Evolutionary conservation across 1,139 yeast genomes (phyloP).

Genomic region (Debaryomyces robertsiae): DNA sequence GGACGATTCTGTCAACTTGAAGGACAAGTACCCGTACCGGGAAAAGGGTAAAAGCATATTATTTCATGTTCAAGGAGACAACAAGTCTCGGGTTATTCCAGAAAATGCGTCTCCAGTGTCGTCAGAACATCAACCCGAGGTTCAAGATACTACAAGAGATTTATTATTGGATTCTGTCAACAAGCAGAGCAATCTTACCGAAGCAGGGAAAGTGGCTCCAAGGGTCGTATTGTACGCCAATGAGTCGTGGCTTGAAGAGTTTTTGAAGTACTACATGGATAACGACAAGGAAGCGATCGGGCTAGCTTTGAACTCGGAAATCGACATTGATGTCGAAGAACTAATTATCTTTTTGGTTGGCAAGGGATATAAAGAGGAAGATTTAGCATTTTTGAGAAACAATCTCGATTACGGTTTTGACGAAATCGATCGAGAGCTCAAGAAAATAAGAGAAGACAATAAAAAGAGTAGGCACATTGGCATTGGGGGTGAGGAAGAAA

Average conservation of each 20-base stretch:
- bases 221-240: slow-evolving; percentile 12
- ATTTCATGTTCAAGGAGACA: slow-evolving; percentile 5
- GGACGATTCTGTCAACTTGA: no score
- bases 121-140: background rate
- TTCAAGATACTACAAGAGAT: background rate
- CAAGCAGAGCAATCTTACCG: background rate
- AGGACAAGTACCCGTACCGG: background rate
- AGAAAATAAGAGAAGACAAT: slow-evolving; percentile 27
- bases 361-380: slow-evolving; percentile 32
- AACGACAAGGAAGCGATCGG: background rate
- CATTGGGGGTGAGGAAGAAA: slow-evolving; percentile 37
- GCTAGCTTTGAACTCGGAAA: background rate
- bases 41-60: slow-evolving; percentile 5
- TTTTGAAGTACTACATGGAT: slow-evolving; percentile 14
- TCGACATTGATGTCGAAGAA: slow-evolving; percentile 27
- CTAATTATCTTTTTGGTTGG: slow-evolving; percentile 31
- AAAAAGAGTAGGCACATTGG: slow-evolving; percentile 25
- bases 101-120: background rate
- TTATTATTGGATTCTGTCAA: background rate
- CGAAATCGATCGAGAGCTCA: slow-evolving; percentile 41
- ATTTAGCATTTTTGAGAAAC: slow-evolving; percentile 30
- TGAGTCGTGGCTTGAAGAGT: slow-evolving; percentile 23
- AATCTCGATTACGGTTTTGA: slow-evolving; percentile 40
- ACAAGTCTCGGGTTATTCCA: background rate
- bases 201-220: slow-evolving; percentile 5